Evolutionary conservation across 176 grass and related monocot species (phyloP).

Genomic region (Urochloa ruziziensis): DNA sequence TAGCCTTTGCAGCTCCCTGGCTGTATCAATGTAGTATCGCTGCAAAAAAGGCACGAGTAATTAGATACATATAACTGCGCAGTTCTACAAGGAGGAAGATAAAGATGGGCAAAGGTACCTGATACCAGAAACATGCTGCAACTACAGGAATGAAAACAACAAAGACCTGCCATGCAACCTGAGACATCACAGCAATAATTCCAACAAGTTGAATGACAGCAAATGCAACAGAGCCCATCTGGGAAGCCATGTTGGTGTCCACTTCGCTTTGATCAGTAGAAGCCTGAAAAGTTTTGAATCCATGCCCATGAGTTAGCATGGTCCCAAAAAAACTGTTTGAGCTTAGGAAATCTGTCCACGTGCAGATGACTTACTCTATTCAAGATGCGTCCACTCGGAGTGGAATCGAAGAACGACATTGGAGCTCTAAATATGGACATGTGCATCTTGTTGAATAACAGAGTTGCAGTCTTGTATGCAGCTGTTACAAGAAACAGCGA

Average conservation of each 20-base stretch:
- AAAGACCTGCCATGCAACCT: constrained; percentile 87
- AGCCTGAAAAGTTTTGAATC: constrained; percentile 42
- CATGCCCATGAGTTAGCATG: constrained; percentile 10
- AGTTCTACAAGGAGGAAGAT: not conserved
- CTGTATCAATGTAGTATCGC: constrained; percentile 81
- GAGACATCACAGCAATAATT: constrained; percentile 89
- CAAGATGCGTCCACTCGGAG: constrained; percentile 76
- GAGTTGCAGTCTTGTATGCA: constrained; percentile 70
- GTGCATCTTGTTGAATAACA: constrained; percentile 83
- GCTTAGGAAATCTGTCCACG: not conserved
- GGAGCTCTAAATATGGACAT: constrained; percentile 78
- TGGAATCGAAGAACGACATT: constrained; percentile 95
- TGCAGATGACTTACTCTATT: constrained; percentile 57
- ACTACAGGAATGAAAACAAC: constrained; percentile 75
- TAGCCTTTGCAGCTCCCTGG: constrained; percentile 71
- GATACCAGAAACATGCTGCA: constrained; percentile 70
- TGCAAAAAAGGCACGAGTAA: constrained; percentile 27
- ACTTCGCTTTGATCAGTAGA: constrained; percentile 81
- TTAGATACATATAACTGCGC: not conserved
- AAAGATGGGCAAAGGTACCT: constrained; percentile 44
- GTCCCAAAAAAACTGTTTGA: constrained; percentile 5
- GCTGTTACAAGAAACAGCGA: constrained; percentile 64
- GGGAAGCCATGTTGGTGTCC: constrained; percentile 53
- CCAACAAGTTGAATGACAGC: constrained; percentile 71
- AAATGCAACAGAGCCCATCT: constrained; percentile 57